Base-by-base conservation (phyloP, 2,329 filamentous ascomycete genomes). In the Aspergillus pseudonomiae region DNA sequence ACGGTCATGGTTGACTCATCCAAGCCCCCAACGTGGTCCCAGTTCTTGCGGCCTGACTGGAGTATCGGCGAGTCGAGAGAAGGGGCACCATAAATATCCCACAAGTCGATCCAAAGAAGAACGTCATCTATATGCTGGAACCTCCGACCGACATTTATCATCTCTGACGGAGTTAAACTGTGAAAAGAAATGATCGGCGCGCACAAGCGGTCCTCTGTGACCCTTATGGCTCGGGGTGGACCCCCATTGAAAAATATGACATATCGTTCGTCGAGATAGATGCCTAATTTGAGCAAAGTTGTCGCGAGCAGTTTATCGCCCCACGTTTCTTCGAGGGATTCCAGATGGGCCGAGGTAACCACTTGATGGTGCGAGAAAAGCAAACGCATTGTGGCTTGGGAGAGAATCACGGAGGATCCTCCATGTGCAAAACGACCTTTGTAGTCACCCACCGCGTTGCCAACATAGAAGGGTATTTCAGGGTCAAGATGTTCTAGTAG, bases 391-490 rank as follows among this genome's bases (percentile, higher is more conserved):
- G 58, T 34, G 34, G 58, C 46, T 28, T 43, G 58, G 16, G 58
- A 60, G 3, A 60, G 36, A 28, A 60, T 53, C 48, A 60, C 21
- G 28, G 58, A 60, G 24, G 58, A 60, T 14, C 58, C 58, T 32
- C 58, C 58, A 28, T 60, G 58, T 16, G 58, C 58, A 32, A 60
- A 60, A 14, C 58, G 58, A n/a, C 48, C 58, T 45, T 60, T 60
- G 58, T 60, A 60, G 58, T 60, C 58, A 3, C 58, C 58, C 34
- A 60, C 58, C 14, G 58, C 58, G 24, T 60, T 60, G 16, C 58
- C 58, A 21, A 60, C 24, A 24, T 60, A 60, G 14, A 54, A 54
- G 14, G 58, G 48, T 10, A 60, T 36, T 30, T 21, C 28, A 6
- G 58, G 48, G 24, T 60, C 58, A 39, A 60, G 46, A 26, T 60